phyloP scores from a whole-genome alignment of 225 moss, liverwort and hornwort species.

The Sphagnum tenellum region DNA sequence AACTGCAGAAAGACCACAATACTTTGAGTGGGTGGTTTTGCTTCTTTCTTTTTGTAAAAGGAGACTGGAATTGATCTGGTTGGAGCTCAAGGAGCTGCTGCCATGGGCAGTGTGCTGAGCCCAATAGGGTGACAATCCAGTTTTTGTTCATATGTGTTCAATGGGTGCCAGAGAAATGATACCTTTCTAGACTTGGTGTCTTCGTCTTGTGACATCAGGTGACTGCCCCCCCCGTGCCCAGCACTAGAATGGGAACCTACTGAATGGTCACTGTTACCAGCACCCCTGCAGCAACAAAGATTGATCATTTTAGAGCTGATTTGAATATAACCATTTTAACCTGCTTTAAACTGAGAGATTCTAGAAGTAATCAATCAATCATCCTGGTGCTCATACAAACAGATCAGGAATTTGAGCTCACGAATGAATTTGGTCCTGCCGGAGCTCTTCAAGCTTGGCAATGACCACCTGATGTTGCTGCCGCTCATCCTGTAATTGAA shows the following conservation, averaged over 20 bases:
- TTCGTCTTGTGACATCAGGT: constrained; percentile 48
- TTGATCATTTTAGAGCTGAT: too few species aligned
- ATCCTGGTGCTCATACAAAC: background rate
- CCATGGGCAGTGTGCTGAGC: too few species aligned
- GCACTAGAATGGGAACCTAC: constrained; percentile 21
- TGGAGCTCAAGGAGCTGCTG: too few species aligned
- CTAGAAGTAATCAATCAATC: background rate
- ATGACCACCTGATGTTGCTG: constrained; percentile 47
- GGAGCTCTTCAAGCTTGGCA: constrained; percentile 41
- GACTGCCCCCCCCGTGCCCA: constrained; percentile 42
- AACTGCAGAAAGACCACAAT: too few species aligned
- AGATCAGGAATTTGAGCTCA: constrained; percentile 1
- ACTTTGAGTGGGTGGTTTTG: too few species aligned
- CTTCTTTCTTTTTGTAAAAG: too few species aligned
- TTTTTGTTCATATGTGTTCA: too few species aligned
- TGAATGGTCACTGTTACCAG: constrained; percentile 35
- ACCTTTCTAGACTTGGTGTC: constrained; percentile 52
- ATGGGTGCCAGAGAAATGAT: background rate
- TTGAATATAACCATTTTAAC: too few species aligned
- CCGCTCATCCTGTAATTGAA: constrained; percentile 58
- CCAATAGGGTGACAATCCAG: too few species aligned
- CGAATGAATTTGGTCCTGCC: constrained; percentile 56
- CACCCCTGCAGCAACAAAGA: constrained; percentile 15
- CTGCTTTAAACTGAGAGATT: background rate
- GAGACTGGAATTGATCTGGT: too few species aligned